Conservation (phyloP, 2,329 filamentous ascomycete genomes). For the Alternaria alternata region DNA sequence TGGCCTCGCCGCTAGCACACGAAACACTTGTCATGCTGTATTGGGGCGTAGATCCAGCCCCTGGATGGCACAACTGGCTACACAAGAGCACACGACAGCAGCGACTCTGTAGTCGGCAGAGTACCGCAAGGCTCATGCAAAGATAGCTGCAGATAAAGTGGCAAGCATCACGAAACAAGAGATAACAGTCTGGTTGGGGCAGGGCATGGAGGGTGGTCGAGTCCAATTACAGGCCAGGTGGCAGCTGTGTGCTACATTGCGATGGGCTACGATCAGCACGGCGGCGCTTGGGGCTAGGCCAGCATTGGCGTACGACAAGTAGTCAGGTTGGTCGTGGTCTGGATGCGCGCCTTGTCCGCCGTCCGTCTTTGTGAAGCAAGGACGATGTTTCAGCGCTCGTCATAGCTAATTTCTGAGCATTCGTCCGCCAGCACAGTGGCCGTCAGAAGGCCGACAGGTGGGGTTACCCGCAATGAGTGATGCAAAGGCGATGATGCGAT, state of each 20-base stretch:
- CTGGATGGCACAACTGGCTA: conserved; percentile 30
- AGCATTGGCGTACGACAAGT: conserved; percentile 32
- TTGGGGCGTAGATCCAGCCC: conserved; percentile 33
- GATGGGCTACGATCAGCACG: conserved; percentile 20
- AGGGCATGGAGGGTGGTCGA: conserved; percentile 15
- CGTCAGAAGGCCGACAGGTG: background rate
- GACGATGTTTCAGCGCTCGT: conserved; percentile 33
- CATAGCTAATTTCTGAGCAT: conserved; percentile 2
- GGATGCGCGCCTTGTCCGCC: conserved; percentile 9
- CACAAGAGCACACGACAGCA: conserved; percentile 12
- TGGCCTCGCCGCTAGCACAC: conserved; percentile 31
- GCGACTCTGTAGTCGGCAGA: background rate
- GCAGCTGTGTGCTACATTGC: conserved; percentile 23
- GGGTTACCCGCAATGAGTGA: background rate
- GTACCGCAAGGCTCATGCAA: conserved; percentile 3
- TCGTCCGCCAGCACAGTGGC: conserved; percentile 1
- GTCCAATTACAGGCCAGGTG: conserved; percentile 39
- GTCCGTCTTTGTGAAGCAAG: conserved; percentile 29
- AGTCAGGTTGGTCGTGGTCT: conserved; percentile 11
- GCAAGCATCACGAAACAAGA: conserved; percentile 33
- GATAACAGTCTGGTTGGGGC: conserved; percentile 34
- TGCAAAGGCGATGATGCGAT: conserved; percentile 1
- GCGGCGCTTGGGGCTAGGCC: conserved; percentile 28
- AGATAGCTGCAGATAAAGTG: conserved; percentile 8
- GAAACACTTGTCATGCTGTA: conserved; percentile 42